Percentiles rank a stretch among this genome's conserved stretches.
Conservation (phyloP, 768 basidiomycete genomes). For the Hypsizygus marmoreus region DNA sequence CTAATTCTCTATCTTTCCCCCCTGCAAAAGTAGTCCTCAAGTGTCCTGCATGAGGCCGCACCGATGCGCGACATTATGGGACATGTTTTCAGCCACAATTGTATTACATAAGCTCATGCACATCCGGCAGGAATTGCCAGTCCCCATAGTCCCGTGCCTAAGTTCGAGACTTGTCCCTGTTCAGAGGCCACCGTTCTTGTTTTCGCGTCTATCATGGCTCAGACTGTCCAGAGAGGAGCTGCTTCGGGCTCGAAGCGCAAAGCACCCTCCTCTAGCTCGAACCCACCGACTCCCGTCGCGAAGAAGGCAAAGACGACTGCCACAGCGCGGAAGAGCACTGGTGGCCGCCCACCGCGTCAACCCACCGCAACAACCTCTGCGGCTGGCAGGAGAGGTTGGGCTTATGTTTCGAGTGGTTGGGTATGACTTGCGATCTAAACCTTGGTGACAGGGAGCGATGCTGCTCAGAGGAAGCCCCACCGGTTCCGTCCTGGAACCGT, state of each 20-base stretch:
- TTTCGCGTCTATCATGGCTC: conserved; percentile 52
- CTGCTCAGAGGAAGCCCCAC: conserved; percentile 44
- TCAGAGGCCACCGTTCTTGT: background rate
- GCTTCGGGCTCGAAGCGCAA: conserved; percentile 48
- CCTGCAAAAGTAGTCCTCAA: too few species aligned
- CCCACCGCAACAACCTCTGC: conserved; percentile 9
- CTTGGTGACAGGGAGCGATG: background rate
- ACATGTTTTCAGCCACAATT: too few species aligned
- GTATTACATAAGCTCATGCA: too few species aligned
- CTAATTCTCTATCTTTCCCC: too few species aligned
- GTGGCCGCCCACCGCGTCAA: conserved; percentile 57
- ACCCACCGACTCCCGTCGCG: conserved; percentile 47
- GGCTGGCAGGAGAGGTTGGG: conserved; percentile 8
- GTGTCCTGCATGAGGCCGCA: too few species aligned
- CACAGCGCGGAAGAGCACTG: conserved; percentile 87
- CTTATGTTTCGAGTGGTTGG: background rate
- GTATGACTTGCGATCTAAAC: background rate
- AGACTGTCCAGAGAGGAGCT: conserved; percentile 61
- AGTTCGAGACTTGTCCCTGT: background rate
- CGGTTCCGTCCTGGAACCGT: conserved; percentile 90
- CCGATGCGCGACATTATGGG: too few species aligned
- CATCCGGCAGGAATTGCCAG: too few species aligned
- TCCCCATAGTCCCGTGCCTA: too few species aligned
- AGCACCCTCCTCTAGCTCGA: conserved; percentile 42
- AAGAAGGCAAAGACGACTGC: conserved; percentile 53